These are phyloP conservation scores for Golubevia sp. DNA, from an alignment of 1,284 basidiomycete genomes.

Conservation along the genomic window DNA sequence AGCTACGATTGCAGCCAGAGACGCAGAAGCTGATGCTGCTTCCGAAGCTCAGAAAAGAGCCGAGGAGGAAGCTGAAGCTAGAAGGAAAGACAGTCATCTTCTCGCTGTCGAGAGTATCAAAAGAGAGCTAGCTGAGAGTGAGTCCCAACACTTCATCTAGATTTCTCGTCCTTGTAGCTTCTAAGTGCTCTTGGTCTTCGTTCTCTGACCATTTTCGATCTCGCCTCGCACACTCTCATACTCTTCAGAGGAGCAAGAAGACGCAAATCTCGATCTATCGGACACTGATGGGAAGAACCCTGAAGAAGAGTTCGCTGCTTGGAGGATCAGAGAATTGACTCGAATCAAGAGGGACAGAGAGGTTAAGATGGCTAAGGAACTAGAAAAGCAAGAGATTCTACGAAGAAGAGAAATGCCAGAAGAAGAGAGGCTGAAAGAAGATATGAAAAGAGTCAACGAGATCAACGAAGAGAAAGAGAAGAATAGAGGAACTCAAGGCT, in stretches of 20 bases:
- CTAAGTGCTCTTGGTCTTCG: background rate
- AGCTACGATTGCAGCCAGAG: background rate
- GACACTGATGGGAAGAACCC: constrained; percentile 58
- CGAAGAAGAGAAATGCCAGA: constrained; percentile 42
- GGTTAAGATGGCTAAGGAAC: constrained; percentile 10
- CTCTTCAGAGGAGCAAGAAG: constrained; percentile 18
- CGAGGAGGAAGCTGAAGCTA: constrained; percentile 3
- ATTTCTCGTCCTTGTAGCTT: background rate
- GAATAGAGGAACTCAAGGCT: constrained; percentile 24
- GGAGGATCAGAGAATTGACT: constrained; percentile 49
- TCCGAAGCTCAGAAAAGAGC: constrained; percentile 10
- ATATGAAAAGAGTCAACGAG: constrained; percentile 21
- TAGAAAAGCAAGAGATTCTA: constrained; percentile 33
- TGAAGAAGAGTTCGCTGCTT: constrained; percentile 53
- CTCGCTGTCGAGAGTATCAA: constrained; percentile 46
- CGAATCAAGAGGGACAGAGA: constrained; percentile 41
- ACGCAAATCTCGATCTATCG: constrained; percentile 31
- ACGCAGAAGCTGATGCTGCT: constrained; percentile 7
- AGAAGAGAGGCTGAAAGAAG: constrained; percentile 30
- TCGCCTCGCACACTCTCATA: too few relatives aligned
- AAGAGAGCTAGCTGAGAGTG: constrained; percentile 29
- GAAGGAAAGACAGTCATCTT: constrained; percentile 33
- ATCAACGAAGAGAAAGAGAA: constrained; percentile 20
- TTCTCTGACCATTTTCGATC: background rate
- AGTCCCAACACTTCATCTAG: background rate